Evolutionary conservation across 352 stramenopile species (phyloP), one percentile per base, ranked within the genome.

Genomic region (Phytophthora ohioensis): DNA sequence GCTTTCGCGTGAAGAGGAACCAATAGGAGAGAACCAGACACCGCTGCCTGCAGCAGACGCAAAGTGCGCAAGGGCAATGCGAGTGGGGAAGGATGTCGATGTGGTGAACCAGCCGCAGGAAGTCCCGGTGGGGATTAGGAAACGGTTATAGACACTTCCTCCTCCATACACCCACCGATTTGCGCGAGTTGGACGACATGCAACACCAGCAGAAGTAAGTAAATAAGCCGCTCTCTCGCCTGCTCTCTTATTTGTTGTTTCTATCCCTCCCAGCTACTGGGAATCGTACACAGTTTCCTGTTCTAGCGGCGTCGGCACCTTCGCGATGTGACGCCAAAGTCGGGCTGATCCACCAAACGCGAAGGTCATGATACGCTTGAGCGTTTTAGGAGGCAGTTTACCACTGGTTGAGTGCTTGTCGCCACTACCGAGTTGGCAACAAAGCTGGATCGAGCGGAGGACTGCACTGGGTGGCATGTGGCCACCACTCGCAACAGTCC

Each of bases 281-380:
- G 67, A 65, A 49, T 57, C 41, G 62, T 90, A 92, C 49, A 91
- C 68, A 8, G 71, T 70, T 51, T 90, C 80, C 13, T 63, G 52
- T 47, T 87, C 75, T 31, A 93, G 64, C 43, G 79, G 81, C 32
- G 49, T 65, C 46, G 65, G 34, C 32, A 88, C 53, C 32, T 78
- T 80, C 17, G 64, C 71, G 42, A 91, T 87, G 67, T 93, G 86
- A 63, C 85, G 85, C 86, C 86, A 93, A 43, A 92, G 67, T 8
- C 84, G 78, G 71, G 56, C 73, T 15, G 84, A 93, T 34, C 86
- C 86, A 34, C 84, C 86, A 43, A 93, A 56, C 1, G 76, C 74
- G 52, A 91, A 93, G 21, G 57, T 72, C 70, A 90, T 71, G 62
- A 93, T 78, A 21, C 79, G 79, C 48, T 90, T 90, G 13, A 86